phyloP scores from a whole-genome alignment of 306 rosid species.

The Begonia loranthoides region DNA sequence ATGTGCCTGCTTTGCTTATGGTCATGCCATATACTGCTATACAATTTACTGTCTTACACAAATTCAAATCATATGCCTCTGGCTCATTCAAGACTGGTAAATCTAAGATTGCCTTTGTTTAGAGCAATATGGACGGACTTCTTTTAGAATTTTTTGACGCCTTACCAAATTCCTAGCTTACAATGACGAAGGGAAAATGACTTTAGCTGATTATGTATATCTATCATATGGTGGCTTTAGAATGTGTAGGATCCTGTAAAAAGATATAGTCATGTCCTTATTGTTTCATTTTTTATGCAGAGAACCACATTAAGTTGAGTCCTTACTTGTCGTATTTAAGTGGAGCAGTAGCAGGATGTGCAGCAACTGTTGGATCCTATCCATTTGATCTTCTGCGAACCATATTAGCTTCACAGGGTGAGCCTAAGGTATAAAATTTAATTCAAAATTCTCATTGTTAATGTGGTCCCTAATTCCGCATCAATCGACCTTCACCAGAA shows the following conservation, averaged over 20 bases:
- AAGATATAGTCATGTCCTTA: not conserved
- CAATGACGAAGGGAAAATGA: not conserved
- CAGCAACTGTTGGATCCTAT: constrained; percentile 89
- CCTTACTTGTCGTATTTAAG: constrained; percentile 83
- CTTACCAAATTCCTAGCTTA: no score
- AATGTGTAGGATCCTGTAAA: not conserved
- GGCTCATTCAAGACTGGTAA: constrained; percentile 84
- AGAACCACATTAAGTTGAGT: constrained; percentile 61
- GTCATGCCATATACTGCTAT: constrained; percentile 97
- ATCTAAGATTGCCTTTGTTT: not conserved
- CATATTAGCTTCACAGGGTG: constrained; percentile 94
- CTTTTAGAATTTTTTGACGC: no score
- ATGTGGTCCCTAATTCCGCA: no score
- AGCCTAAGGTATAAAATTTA: constrained; percentile 63
- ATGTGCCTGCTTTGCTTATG: constrained; percentile 95
- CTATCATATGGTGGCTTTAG: constrained; percentile 1
- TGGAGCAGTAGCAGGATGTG: constrained; percentile 88
- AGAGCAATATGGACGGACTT: no score
- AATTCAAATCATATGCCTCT: constrained; percentile 67
- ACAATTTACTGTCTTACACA: constrained; percentile 76
- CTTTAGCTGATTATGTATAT: not conserved
- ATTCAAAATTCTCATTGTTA: no score
- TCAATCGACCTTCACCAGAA: no score
- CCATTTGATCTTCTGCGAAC: constrained; percentile 95
- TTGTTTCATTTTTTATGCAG: constrained; percentile 39